Conservation (phyloP, 768 basidiomycete genomes). For the Russula sp. region DNA sequence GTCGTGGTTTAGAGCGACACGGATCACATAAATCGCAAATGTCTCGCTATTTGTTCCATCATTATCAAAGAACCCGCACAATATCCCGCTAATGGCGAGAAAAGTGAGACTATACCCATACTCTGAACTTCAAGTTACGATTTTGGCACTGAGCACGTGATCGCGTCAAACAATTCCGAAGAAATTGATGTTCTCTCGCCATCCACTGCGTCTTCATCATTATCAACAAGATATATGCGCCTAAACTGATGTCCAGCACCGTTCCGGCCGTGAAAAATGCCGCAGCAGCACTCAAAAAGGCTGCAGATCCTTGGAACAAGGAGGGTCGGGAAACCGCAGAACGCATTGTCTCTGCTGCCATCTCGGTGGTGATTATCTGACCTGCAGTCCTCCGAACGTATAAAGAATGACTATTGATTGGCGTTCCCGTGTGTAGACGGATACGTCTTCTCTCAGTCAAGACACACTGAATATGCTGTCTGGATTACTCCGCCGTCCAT, state of each 20-base stretch:
- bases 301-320: conserved; percentile 30
- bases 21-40: neutral
- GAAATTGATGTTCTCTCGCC: neutral
- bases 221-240: conserved; percentile 19
- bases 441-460: conserved; percentile 1
- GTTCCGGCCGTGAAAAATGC: conserved; percentile 19
- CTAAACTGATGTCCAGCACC: conserved; percentile 17
- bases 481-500: conserved; percentile 23
- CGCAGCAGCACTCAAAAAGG: conserved; percentile 23
- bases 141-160: neutral
- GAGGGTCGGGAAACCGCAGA: conserved; percentile 24
- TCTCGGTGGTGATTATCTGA: conserved; percentile 21
- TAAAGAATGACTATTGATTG: neutral
- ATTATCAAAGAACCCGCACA: neutral
- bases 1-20: neutral
- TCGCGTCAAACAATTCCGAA: neutral
- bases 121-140: neutral
- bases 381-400: neutral
- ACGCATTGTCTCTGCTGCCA: conserved; percentile 18
- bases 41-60: neutral
- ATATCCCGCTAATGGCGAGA: neutral
- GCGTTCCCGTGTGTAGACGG: neutral
- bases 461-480: conserved; percentile 2
- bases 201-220: neutral
- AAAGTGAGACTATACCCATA: neutral